These are phyloP conservation scores for Dactylonectria estremocensis DNA, from an alignment of 2,329 filamentous ascomycete genomes.

Conservation along the genomic window DNA sequence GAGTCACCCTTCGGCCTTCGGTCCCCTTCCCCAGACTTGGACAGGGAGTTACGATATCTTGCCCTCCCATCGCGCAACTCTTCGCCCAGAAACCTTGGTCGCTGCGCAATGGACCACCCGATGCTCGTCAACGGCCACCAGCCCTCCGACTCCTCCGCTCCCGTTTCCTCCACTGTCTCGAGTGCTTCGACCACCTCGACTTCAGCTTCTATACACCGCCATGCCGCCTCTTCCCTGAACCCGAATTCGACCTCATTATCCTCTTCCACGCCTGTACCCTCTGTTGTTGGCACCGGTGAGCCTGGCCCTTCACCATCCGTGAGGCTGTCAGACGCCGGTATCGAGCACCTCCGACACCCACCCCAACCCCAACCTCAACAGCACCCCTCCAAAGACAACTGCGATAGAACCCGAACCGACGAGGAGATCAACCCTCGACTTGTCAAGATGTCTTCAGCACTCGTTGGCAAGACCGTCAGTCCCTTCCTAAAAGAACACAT, in stretches of 20 bases:
- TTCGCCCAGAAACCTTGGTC: slow-evolving; percentile 37
- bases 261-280: slow-evolving; percentile 31
- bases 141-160: slow-evolving; percentile 39
- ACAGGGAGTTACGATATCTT: slow-evolving; percentile 48
- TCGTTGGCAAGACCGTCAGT: slow-evolving; percentile 84
- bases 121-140: slow-evolving; percentile 47
- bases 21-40: slow-evolving; percentile 39
- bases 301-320: slow-evolving; percentile 22
- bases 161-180: slow-evolving; percentile 27
- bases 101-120: slow-evolving; percentile 46
- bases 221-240: slow-evolving; percentile 33
- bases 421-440: slow-evolving; percentile 66
- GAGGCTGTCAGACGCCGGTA: slow-evolving; percentile 20
- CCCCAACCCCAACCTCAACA: slow-evolving; percentile 35
- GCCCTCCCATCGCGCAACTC: slow-evolving; percentile 50
- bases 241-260: slow-evolving; percentile 20
- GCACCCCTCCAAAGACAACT: slow-evolving; percentile 60
- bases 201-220: slow-evolving; percentile 41
- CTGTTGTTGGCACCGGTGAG: slow-evolving; percentile 25
- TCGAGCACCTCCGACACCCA: slow-evolving; percentile 22
- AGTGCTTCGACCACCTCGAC: slow-evolving; percentile 34
- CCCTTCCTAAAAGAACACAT: slow-evolving; percentile 95
- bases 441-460: slow-evolving; percentile 73
- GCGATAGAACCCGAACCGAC: slow-evolving; percentile 66
- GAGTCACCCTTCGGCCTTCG: slow-evolving; percentile 30